phyloP scores from a whole-genome alignment of 2,329 filamentous ascomycete genomes.

The Aspergillus thermomutatus region DNA sequence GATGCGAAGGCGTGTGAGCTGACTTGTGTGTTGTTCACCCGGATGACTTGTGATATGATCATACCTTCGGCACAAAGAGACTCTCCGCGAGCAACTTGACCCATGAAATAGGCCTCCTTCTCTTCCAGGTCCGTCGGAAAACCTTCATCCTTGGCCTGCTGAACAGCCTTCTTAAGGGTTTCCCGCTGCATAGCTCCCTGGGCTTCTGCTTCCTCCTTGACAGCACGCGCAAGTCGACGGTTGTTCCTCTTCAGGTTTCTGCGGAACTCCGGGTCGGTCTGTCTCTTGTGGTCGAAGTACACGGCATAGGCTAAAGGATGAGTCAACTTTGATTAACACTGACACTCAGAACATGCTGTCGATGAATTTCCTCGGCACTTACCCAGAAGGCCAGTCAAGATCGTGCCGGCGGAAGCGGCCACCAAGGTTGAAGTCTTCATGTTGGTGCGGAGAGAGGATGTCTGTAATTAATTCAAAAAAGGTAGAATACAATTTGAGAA shows the following conservation, averaged over 20 bases:
- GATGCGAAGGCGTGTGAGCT: conserved; percentile 7
- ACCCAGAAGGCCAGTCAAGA: conserved; percentile 57
- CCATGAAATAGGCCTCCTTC: conserved; percentile 95
- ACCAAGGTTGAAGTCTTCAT: conserved; percentile 58
- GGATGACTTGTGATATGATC: conserved; percentile 27
- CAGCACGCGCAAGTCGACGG: conserved; percentile 44
- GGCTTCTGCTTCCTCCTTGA: conserved; percentile 47
- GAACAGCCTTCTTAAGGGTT: conserved; percentile 70
- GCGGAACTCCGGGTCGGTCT: conserved; percentile 62
- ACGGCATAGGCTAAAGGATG: conserved; percentile 54
- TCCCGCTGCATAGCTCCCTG: conserved; percentile 52
- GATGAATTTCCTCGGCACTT: conserved; percentile 18
- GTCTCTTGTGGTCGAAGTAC: conserved; percentile 65
- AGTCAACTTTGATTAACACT: conserved; percentile 6
- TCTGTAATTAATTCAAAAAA: conserved; percentile 1
- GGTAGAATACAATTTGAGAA: conserved; percentile 5
- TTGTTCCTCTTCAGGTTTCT: conserved; percentile 53
- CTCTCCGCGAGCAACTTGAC: conserved; percentile 88
- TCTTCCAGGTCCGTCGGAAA: conserved; percentile 89
- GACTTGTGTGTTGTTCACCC: background rate
- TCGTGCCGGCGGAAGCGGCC: conserved; percentile 56
- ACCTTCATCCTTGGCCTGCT: conserved; percentile 82
- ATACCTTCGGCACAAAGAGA: conserved; percentile 76
- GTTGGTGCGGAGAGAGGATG: conserved; percentile 22
- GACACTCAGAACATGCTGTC: background rate